phyloP scores from a whole-genome alignment of 148 eudicot species.

The Diospyros lotus region DNA sequence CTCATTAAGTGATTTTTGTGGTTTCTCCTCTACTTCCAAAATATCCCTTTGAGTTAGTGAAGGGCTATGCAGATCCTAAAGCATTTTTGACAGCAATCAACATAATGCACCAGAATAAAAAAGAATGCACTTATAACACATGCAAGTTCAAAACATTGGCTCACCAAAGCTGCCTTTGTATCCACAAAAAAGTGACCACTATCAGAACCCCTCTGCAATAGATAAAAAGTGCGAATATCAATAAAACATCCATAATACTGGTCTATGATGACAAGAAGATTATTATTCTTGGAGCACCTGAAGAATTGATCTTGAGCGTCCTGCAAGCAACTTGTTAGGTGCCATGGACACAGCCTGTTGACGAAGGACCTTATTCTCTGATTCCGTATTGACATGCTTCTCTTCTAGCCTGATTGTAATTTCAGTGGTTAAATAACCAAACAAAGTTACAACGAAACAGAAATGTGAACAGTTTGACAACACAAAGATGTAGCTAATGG shows the following conservation, averaged over 20 bases:
- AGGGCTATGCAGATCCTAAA: constrained; percentile 58
- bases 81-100: constrained; percentile 16
- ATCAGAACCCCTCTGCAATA: constrained; percentile 60
- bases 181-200: constrained; percentile 11
- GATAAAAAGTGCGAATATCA: constrained; percentile 20
- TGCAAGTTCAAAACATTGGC: constrained; percentile 8
- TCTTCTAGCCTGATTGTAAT: constrained; percentile 63
- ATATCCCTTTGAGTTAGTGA: constrained; percentile 55
- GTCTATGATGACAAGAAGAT: not conserved
- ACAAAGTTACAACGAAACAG: not conserved
- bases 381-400: constrained; percentile 63
- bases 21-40: constrained; percentile 62
- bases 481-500: too few species aligned
- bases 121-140: too few species aligned
- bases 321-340: constrained; percentile 60
- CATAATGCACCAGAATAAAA: not conserved
- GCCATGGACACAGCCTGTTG: constrained; percentile 82
- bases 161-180: constrained; percentile 39
- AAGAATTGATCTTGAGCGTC: constrained; percentile 65
- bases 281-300: constrained; percentile 43
- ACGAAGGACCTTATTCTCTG: constrained; percentile 87
- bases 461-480: not conserved
- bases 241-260: not conserved
- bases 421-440: too few species aligned
- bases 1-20: constrained; percentile 81